phyloP scores from a whole-genome alignment of 345 rosid genomes.

The Murraya koenigii region DNA sequence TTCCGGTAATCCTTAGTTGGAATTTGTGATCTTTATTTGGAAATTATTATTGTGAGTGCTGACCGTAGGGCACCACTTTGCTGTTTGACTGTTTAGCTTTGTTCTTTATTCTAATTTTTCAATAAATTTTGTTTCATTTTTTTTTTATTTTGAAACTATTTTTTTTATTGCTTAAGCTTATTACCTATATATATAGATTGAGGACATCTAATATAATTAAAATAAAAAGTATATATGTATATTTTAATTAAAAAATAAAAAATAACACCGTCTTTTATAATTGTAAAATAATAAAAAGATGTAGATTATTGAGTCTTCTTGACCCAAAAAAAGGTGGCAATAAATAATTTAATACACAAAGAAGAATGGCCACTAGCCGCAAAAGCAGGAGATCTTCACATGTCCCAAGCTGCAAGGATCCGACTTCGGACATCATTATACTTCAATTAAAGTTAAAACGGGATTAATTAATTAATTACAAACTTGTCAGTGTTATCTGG shows the following conservation, averaged over 20 bases:
- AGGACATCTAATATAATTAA: too few species aligned
- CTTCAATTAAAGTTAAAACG: constrained; percentile 34
- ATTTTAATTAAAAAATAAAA: too few species aligned
- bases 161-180: too few species aligned
- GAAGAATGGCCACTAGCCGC: constrained; percentile 36
- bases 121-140: not conserved
- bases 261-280: not conserved
- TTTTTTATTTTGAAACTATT: not conserved
- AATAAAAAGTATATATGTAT: too few species aligned
- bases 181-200: too few species aligned
- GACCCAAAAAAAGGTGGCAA: not conserved
- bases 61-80: constrained; percentile 16
- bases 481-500: not conserved
- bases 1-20: not conserved
- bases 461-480: constrained; percentile 16
- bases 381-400: constrained; percentile 59
- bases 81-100: not conserved
- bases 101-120: not conserved
- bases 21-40: constrained; percentile 8
- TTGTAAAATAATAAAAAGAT: not conserved
- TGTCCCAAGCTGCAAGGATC: constrained; percentile 30
- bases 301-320: not conserved
- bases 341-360: not conserved
- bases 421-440: constrained; percentile 37
- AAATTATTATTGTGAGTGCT: constrained; percentile 14